Base-by-base conservation (phyloP, 495 filamentous ascomycete species). In the Elasticomyces elasticus region DNA sequence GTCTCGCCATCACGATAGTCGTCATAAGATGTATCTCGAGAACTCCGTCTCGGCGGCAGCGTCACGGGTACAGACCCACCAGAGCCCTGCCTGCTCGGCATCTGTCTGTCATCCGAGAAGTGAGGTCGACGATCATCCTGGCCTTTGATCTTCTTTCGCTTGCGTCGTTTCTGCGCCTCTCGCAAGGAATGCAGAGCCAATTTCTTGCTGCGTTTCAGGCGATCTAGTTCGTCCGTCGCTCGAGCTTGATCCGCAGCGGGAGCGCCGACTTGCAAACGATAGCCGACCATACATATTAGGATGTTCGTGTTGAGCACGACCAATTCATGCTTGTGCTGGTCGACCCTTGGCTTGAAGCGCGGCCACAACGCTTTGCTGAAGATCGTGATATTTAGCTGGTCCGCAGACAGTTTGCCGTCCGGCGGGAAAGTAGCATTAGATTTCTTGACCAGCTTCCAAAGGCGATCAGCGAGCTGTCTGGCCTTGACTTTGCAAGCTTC, bases 271-370 rank as follows among this genome's bases (percentile, higher is more conserved):
- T 24, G 11, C 22, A 46, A 13, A 46, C 43, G 43, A 17, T 49
- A 49, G 23, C n/a, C 26, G 2, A 30, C 30, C 46, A 30, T 49
- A 11, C 19, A 20, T 6, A 49, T 49, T 27, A 49, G 17, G 46
- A 49, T 49, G 13, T 49, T 31, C 3, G n/a, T 20, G 17, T 49
- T 35, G 19, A 49, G 26, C 4, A 30, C 17, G 17, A 30, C 17
- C 26, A 49, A 19, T 17, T 49, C 46, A 27, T 20, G 15, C 25
- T 49, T 49, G 46, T 49, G 46, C 26, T 49, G 25, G 15, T 49
- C 46, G 19, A 49, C 46, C 25, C 30, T 9, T 27, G 46, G 46
- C 25, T 52, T 52, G 22, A 41, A 19, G 23, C 35, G 33, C 17
- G 49, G 49, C 49, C 49, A 52, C 11, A 15, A 5, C 4, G 40